Base-by-base conservation (phyloP, 176 grass and related monocot species). In the Rhynchospora breviuscula region DNA sequence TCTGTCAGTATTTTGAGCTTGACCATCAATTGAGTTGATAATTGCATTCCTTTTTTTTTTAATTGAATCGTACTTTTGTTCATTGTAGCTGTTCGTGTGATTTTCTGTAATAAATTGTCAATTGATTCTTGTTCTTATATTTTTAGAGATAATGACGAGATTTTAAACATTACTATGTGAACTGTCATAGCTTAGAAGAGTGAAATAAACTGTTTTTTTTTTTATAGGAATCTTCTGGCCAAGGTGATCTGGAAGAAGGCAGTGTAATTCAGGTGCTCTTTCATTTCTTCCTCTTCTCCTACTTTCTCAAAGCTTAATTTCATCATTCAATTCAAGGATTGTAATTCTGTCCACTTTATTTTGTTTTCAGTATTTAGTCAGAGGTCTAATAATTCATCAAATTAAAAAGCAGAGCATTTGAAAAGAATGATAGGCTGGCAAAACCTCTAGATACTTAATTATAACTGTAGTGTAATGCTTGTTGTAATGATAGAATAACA, bases 201-300 rank as follows among this genome's bases (percentile, higher is more conserved):
- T 59, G 54, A 81, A 44, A 40, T 60, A 81, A 40, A 49, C 17
- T 17, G 46, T 33, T 77, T 40, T 49, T 7, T 49, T 7, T 14
- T 67, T 56, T 80, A 53, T 84, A 97, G 94, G 94, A 94, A 81
- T 79, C 89, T 79, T 68, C 79, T 0, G 87, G 63, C 12, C 87
- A n/a, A 77, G 74, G 2, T 22, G 96, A 95, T 85, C 89, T 98
- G 53, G 96, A 98, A 88, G 93, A 98, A 61, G 96, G 96, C 73
- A 88, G 73, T 92, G 86, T 82, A 82, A 70, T 95, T 81, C 91
- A 93, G 93, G 96, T 98, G 79, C 80, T 78, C 21, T 83, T 75
- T 51, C 57, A 51, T 26, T 10, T 65, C 19, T 43, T 29, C 35
- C 10, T 84, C 69, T 25, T 23, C 1, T 52, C 15, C 14, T 48